phyloP scores from a whole-genome alignment of 2,329 filamentous ascomycete genomes.

The Cladosporium phlei region DNA sequence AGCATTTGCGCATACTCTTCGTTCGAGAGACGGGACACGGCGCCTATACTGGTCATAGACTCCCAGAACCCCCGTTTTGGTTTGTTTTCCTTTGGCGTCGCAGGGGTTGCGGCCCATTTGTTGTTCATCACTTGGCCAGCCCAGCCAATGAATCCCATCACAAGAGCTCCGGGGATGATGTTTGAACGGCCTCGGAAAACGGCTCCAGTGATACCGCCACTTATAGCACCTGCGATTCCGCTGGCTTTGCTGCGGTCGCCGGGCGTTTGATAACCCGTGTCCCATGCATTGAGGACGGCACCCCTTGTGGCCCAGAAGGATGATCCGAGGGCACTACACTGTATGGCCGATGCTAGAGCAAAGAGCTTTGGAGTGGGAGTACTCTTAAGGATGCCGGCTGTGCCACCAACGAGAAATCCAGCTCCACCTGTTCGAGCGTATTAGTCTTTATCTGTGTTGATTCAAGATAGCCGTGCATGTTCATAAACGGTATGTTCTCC shows the following conservation, averaged over 20 bases:
- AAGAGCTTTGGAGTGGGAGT: slow-evolving; percentile 65
- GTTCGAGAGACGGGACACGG: slow-evolving; percentile 65
- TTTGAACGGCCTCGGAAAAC: slow-evolving; percentile 55
- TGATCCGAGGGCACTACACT: slow-evolving; percentile 75
- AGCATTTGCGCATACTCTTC: slow-evolving; percentile 68
- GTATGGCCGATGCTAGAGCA: slow-evolving; percentile 65
- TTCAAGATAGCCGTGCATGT: no score
- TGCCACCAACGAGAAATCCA: slow-evolving; percentile 55
- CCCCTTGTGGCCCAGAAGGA: slow-evolving; percentile 64
- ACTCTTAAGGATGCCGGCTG: slow-evolving; percentile 54
- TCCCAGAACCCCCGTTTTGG: slow-evolving; percentile 41
- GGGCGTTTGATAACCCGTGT: slow-evolving; percentile 14
- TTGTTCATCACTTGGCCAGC: slow-evolving; percentile 55
- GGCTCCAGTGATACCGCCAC: slow-evolving; percentile 51
- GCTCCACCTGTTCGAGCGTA: slow-evolving; percentile 47
- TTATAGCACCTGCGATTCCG: slow-evolving; percentile 64
- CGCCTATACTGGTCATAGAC: slow-evolving; percentile 51
- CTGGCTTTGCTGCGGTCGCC: slow-evolving; percentile 63
- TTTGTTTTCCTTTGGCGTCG: slow-evolving; percentile 28
- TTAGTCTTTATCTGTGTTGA: slow-evolving; percentile 5
- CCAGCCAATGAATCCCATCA: slow-evolving; percentile 56
- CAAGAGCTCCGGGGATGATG: slow-evolving; percentile 53
- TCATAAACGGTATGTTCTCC: no score
- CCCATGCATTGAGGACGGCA: slow-evolving; percentile 35
- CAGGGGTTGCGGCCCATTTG: slow-evolving; percentile 37